A percentile compares a stretch with the other conserved stretches of the same genome.
Conservation (phyloP, 768 basidiomycete species). For the Trametes maxima region DNA sequence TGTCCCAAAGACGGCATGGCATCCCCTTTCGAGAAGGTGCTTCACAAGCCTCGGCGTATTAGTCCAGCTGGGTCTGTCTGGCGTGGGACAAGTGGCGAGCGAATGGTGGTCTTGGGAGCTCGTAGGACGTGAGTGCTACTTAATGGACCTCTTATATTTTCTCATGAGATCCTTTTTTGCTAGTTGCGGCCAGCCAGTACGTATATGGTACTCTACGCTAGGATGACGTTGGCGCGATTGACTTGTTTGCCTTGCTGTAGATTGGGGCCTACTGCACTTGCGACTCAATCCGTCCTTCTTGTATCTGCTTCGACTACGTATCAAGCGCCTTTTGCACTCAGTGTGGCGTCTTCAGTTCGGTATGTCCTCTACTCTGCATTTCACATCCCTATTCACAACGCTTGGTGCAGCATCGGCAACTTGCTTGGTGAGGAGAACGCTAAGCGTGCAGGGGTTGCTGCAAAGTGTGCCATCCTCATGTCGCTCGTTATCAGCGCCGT, state of each 20-base stretch:
- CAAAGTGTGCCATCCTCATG: slow-evolving; percentile 65
- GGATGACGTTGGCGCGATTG: neutral
- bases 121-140: slow-evolving; percentile 48
- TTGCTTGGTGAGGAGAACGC: slow-evolving; percentile 81
- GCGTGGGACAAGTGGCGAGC: slow-evolving; percentile 80
- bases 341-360: slow-evolving; percentile 86
- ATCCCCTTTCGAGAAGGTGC: slow-evolving; percentile 64
- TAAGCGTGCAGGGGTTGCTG: slow-evolving; percentile 68
- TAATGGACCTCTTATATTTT: neutral
- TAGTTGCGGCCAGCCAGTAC: slow-evolving; percentile 59
- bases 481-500: slow-evolving; percentile 64
- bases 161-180: neutral
- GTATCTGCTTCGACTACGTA: slow-evolving; percentile 75
- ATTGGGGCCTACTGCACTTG: slow-evolving; percentile 78
- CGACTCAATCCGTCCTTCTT: slow-evolving; percentile 85
- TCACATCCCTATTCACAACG: neutral
- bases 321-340: slow-evolving; percentile 82
- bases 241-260: slow-evolving; percentile 37
- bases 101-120: slow-evolving; percentile 99
- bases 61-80: slow-evolving; percentile 77
- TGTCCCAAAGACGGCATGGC: slow-evolving; percentile 78
- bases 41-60: slow-evolving; percentile 72
- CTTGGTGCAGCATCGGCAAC: slow-evolving; percentile 73
- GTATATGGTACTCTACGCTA: neutral
- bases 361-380: slow-evolving; percentile 35